phyloP scores from a whole-genome alignment of 164 flowering plant species.

The Tinospora cordifolia region DNA sequence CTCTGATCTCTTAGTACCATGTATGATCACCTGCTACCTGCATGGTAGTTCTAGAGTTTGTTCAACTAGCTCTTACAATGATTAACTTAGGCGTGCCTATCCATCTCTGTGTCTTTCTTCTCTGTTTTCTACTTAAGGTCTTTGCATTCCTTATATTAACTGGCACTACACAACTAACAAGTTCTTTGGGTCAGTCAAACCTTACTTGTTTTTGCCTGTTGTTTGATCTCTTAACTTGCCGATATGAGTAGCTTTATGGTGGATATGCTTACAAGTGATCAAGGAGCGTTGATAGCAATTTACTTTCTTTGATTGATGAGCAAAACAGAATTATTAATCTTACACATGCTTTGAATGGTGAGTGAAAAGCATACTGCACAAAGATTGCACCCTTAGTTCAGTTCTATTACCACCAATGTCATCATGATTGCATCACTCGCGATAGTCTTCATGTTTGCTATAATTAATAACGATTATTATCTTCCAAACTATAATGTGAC shows the following conservation, averaged over 20 bases:
- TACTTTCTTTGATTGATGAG: background rate
- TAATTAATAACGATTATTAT: too few species aligned
- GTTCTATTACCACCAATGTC: too few species aligned
- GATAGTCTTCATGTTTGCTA: too few species aligned
- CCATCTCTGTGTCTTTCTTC: background rate
- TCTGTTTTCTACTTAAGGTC: background rate
- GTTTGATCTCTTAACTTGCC: background rate
- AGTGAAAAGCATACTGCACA: too few species aligned
- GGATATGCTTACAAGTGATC: background rate
- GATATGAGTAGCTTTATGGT: background rate
- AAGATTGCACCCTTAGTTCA: too few species aligned
- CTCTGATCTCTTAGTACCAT: background rate
- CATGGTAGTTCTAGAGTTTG: background rate
- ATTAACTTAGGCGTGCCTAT: background rate
- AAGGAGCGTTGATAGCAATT: background rate
- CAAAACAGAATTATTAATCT: too few species aligned
- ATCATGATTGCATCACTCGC: too few species aligned
- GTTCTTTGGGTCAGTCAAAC: background rate
- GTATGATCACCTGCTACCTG: background rate
- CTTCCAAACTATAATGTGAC: too few species aligned
- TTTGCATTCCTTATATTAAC: background rate
- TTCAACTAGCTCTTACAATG: background rate
- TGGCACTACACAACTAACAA: background rate
- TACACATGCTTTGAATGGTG: too few species aligned
- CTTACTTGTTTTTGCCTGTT: background rate